phyloP scores from a whole-genome alignment of 2,329 filamentous ascomycete species.

The Alternaria burnsii region DNA sequence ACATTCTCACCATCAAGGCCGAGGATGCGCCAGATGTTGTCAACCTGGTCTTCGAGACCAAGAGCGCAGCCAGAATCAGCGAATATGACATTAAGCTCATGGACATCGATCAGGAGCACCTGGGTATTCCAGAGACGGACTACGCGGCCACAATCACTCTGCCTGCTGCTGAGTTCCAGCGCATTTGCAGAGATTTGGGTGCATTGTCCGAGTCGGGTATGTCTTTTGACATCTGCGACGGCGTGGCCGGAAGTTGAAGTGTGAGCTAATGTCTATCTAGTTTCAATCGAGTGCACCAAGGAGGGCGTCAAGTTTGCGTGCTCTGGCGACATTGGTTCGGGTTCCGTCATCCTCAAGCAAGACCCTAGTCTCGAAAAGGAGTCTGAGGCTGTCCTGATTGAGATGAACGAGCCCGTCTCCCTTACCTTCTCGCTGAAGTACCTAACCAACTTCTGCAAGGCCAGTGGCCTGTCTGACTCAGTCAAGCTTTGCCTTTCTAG shows the following conservation, averaged over 20 bases:
- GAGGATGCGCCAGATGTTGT: constrained; percentile 96
- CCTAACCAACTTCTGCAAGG: constrained; percentile 99
- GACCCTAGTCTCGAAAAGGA: constrained; percentile 91
- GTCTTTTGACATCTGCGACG: constrained; percentile 41
- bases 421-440: constrained; percentile 99
- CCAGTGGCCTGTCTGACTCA: constrained; percentile 77
- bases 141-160: constrained; percentile 91
- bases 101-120: constrained; percentile 99
- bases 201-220: constrained; percentile 94
- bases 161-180: constrained; percentile 89
- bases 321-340: constrained; percentile 94
- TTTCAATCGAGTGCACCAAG: constrained; percentile 94
- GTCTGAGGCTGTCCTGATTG: constrained; percentile 80
- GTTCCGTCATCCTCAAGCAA: constrained; percentile 88
- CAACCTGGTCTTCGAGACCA: constrained; percentile 94
- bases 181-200: constrained; percentile 91
- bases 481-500: constrained; percentile 95
- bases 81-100: constrained; percentile 99
- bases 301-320: constrained; percentile 96
- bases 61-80: constrained; percentile 86
- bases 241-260: neutral
- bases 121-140: constrained; percentile 99
- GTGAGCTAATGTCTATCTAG: constrained; percentile 58
- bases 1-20: constrained; percentile 95
- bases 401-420: constrained; percentile 88